phyloP scores from a whole-genome alignment of 2,329 filamentous ascomycete genomes.

The Fusarium sp. region DNA sequence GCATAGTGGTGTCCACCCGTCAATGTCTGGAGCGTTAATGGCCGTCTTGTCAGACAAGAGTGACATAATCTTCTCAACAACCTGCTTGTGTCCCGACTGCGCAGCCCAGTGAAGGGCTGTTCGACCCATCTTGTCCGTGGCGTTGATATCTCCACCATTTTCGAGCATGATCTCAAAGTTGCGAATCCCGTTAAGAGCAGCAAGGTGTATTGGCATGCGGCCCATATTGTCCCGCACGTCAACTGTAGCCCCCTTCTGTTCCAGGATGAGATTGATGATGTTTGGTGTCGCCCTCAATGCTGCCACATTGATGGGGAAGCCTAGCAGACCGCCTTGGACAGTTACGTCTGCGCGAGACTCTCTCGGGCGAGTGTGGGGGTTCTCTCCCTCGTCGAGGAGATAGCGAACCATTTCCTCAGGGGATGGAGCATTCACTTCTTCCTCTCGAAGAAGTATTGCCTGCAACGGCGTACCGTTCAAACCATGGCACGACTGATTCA shows the following conservation, averaged over 20 bases:
- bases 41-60: not conserved
- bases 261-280: not conserved
- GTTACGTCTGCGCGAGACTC: not conserved
- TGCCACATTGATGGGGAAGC: not conserved
- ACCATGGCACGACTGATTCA: not conserved
- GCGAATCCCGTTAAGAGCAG: not conserved
- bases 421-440: not conserved
- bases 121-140: not conserved
- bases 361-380: not conserved
- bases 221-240: not conserved
- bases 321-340: not conserved
- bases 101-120: conserved; percentile 2
- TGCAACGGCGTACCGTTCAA: not conserved
- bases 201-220: conserved; percentile 12
- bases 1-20: conserved; percentile 17
- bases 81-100: not conserved
- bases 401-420: not conserved
- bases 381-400: not conserved
- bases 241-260: not conserved
- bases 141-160: not conserved
- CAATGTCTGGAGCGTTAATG: conserved; percentile 4
- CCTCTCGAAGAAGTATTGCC: not conserved
- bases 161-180: conserved; percentile 1
- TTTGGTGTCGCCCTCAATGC: accelerated
- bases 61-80: not conserved